Conservation (phyloP, 2,329 filamentous ascomycete genomes). For the Botryotinia convoluta region DNA sequence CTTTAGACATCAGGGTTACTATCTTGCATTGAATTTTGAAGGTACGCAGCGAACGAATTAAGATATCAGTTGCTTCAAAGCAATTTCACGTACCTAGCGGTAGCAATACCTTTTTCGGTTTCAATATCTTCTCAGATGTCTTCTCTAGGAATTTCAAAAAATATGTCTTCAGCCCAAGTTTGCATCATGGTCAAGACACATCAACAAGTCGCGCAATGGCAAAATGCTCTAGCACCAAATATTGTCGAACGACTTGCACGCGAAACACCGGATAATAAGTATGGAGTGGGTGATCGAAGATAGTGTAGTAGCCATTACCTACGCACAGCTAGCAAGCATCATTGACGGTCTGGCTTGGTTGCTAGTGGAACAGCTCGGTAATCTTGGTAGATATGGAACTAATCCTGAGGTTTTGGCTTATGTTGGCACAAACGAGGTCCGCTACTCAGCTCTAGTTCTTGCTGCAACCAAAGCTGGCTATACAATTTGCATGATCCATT, state of each 20-base stretch:
- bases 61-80: too few species aligned
- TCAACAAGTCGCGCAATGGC: neutral
- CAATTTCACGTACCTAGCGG: neutral
- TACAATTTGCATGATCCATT: neutral
- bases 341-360: conserved; percentile 15
- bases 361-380: conserved; percentile 2
- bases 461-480: neutral
- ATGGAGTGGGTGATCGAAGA: neutral
- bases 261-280: neutral
- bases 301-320: neutral
- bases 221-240: neutral
- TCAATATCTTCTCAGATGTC: too few species aligned
- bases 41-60: neutral
- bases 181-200: neutral
- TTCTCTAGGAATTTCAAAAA: too few species aligned
- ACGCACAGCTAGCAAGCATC: neutral
- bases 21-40: neutral
- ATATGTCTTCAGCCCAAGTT: neutral
- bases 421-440: conserved; percentile 36
- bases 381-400: conserved; percentile 29
- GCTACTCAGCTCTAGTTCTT: neutral
- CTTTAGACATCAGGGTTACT: neutral
- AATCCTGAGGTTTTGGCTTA: conserved; percentile 42
- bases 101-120: neutral
- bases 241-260: neutral